Evolutionary conservation across 176 grass and related monocot genomes (phyloP).

Genomic region (Oryza brachyantha): DNA sequence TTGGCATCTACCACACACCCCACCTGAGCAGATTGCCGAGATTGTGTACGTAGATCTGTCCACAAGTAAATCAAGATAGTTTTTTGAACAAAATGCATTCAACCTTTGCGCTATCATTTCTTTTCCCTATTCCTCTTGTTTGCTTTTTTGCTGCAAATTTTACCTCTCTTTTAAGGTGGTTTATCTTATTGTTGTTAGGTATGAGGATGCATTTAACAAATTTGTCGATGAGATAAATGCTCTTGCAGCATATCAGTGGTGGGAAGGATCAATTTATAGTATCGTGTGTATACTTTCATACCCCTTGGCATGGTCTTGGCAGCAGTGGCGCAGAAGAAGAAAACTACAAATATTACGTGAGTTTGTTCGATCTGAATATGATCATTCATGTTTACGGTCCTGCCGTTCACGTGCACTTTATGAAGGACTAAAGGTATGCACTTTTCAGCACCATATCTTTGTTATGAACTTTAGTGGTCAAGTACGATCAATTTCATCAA

Average conservation of each 20-base stretch:
- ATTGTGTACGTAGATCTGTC: conserved; percentile 64
- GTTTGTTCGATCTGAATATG: conserved; percentile 97
- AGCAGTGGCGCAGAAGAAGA: conserved; percentile 89
- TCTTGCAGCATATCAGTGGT: conserved; percentile 95
- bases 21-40: conserved; percentile 82
- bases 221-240: conserved; percentile 96
- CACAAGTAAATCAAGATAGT: conserved; percentile 9
- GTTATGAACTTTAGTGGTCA: background rate
- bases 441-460: background rate
- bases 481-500: background rate
- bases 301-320: conserved; percentile 95
- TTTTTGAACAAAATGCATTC: conserved; percentile 12
- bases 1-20: conserved; percentile 85
- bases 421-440: conserved; percentile 90
- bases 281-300: conserved; percentile 75
- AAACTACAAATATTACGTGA: conserved; percentile 83
- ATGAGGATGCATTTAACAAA: conserved; percentile 92
- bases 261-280: conserved; percentile 86
- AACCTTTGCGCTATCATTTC: background rate
- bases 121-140: background rate
- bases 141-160: conserved; percentile 4
- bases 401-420: conserved; percentile 96
- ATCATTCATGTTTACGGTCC: conserved; percentile 92
- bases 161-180: background rate
- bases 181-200: conserved; percentile 39